Base-by-base conservation (phyloP, 75 land plant species). In the Sequoia sempervirens region DNA sequence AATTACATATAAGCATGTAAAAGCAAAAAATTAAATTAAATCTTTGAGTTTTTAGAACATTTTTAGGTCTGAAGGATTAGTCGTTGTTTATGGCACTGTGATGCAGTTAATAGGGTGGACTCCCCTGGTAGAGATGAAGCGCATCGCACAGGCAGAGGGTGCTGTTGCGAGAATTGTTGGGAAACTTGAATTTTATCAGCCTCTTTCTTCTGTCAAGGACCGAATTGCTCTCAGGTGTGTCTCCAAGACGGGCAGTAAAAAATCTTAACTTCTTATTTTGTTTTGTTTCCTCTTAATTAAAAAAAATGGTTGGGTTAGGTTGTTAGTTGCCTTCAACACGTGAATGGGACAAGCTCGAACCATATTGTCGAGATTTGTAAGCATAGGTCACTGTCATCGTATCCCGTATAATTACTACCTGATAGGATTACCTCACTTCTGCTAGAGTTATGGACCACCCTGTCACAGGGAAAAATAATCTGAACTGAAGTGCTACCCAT, bases 81-180 rank as follows among this genome's bases (percentile, higher is more conserved):
- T 43, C 15, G 12, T 4, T 4, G 2, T 78, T 78, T 78, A 50
- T 50, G 45, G 36, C 6, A 70, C 36, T 43, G 45, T 78, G 28
- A 43, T 86, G 74, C 75, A 91, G 92, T 85, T 91, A 18, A 86
- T 91, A 17, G 93, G 93, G 30, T 84, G 92, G 93, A 91, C 93
- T 34, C 93, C 92, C 3, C 80, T 91, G 23, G 80, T 91, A 58
- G 90, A 91, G 80, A 47, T 88, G 30, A 88, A 86, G 52, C 40
- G 47, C 45, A 86, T 91, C 54, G 52, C 87, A 26, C 47, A 37
- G 9, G 84, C 84, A 47, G 93, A 91, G 73, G 93, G 83, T 20
- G 81, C 87, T 8, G 81, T 84, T 23, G 92, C 86, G 1, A 88
- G 93, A 47, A 85, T 91, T 30, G 83, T 91, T n/a, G 90, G 81